Conservation (phyloP, 768 basidiomycete species). For the Mycena metata region DNA sequence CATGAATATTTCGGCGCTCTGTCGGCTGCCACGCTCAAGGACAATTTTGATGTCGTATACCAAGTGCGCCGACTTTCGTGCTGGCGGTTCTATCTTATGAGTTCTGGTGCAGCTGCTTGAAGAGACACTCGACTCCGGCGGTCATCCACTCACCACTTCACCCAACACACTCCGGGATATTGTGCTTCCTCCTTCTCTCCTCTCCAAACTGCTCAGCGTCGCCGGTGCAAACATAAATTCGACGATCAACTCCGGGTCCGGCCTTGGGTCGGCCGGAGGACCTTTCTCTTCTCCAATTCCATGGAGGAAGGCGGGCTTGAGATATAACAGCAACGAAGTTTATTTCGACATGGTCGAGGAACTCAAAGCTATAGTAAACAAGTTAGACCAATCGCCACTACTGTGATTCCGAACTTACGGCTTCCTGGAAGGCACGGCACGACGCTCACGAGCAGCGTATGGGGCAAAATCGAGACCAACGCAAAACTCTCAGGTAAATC, state of each 20-base stretch:
- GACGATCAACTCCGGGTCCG: conserved; percentile 60
- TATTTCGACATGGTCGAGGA: conserved; percentile 93
- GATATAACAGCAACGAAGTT: conserved; percentile 91
- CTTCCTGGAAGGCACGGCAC: conserved; percentile 70
- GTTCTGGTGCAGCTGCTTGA: conserved; percentile 77
- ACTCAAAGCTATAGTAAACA: conserved; percentile 82
- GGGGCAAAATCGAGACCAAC: conserved; percentile 85
- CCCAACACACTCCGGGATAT: conserved; percentile 93
- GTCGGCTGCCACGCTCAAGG: conserved; percentile 82
- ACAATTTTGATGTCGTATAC: conserved; percentile 96
- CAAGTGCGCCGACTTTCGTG: conserved; percentile 66
- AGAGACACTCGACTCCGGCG: conserved; percentile 94
- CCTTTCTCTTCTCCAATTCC: conserved; percentile 92
- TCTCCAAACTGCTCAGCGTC: conserved; percentile 75
- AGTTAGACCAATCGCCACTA: conserved; percentile 57
- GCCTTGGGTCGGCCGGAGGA: conserved; percentile 55
- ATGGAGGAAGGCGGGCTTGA: conserved; percentile 89
- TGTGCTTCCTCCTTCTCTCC: conserved; percentile 90
- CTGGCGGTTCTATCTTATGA: conserved; percentile 14
- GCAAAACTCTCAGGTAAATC: conserved; percentile 81
- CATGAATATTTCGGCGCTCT: conserved; percentile 91
- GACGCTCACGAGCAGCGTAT: conserved; percentile 74
- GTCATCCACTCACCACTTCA: conserved; percentile 92
- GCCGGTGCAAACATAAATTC: conserved; percentile 65
- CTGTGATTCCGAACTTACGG: conserved; percentile 12